Base-by-base conservation (phyloP, 2,329 filamentous ascomycete species). In the Fusarium hostae region DNA sequence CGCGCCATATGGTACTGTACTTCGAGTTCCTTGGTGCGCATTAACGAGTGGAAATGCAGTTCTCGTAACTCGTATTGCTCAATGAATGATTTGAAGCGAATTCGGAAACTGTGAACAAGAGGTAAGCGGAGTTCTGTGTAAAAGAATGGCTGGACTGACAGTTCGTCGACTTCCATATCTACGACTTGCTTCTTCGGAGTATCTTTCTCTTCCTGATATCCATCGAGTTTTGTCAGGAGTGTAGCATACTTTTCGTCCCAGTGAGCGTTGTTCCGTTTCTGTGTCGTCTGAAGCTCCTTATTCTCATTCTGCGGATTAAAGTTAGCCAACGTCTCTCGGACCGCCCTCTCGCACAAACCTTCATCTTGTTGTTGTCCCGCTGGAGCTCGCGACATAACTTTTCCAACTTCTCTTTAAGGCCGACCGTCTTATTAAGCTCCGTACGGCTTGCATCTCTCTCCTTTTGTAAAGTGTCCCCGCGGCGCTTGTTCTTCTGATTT, bases 61-160 rank as follows among this genome's bases (percentile, higher is more conserved):
- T 99, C 96, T 52, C 96, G 93, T 66, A 97, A 87, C 82, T 99
- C 96, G 81, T 97, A 98, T 82, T 98, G 96, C 72, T 99, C 96
- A 77, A 97, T 92, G 77, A 99, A 91, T 1, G 94, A 97, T 81
- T 97, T 98, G 84, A 96, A 96, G n/a, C 91, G 89, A 56, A 92
- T 88, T 79, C 95, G 96, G 79, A 92, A 92, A 66, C 94, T 94
- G 77, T 81, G 45, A 15, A 13, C 37, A n/a, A 24, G 10, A 16
- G 5, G 28, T 77, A 39, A 76, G 70, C 20, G 13, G 18, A 24
- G 6, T 28, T 35, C 30, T 35, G 26, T 11, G 30, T 48, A 30
- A 12, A 28, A 13, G n/a, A 32, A 57, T 22, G 18, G 20, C 16
- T 15, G 12, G 15, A 57, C 92, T 78, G 86, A 97, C 93, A 97